Conservation (phyloP, 1,284 basidiomycete species). For the Moesziomyces aphidis region DNA sequence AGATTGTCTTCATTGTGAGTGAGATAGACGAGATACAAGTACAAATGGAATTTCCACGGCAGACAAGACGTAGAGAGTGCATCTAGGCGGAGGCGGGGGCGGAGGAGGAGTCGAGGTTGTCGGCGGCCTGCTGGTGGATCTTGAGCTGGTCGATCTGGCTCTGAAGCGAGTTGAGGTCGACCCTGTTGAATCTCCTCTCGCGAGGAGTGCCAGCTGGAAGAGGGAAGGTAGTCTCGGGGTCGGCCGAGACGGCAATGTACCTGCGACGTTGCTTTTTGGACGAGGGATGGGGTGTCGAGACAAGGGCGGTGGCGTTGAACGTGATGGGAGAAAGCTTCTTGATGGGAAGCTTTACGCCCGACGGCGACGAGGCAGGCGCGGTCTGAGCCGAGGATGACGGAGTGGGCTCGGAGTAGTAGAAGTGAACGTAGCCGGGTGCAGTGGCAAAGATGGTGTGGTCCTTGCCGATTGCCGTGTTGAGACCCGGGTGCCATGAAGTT, state of each 20-base stretch:
- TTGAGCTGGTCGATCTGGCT: conserved; percentile 50
- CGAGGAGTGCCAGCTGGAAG: conserved; percentile 42
- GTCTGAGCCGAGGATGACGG: conserved; percentile 8
- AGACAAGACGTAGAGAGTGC: not conserved
- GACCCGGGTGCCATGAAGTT: conserved; percentile 65
- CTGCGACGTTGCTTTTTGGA: conserved; percentile 52
- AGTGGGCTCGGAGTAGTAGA: conserved; percentile 53
- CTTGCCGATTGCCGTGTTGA: conserved; percentile 63
- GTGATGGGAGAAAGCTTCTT: conserved; percentile 23
- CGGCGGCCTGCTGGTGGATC: conserved; percentile 28
- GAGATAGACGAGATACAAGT: conserved; percentile 23
- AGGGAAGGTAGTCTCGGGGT: conserved; percentile 49
- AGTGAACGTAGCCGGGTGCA: conserved; percentile 63
- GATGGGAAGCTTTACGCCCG: conserved; percentile 43
- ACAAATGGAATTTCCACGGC: conserved; percentile 13
- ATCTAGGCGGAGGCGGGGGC: conserved; percentile 9
- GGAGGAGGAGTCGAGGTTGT: conserved; percentile 10
- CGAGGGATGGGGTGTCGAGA: conserved; percentile 55
- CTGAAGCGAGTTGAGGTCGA: conserved; percentile 58
- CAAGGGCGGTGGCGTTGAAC: conserved; percentile 42
- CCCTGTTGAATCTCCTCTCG: conserved; percentile 57
- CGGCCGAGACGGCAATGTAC: conserved; percentile 63
- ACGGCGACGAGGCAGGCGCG: conserved; percentile 15
- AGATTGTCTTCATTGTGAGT: not conserved
- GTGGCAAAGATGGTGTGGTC: conserved; percentile 67